Conservation (phyloP, 495 filamentous ascomycete species). For the Filosporella fistucella region DNA sequence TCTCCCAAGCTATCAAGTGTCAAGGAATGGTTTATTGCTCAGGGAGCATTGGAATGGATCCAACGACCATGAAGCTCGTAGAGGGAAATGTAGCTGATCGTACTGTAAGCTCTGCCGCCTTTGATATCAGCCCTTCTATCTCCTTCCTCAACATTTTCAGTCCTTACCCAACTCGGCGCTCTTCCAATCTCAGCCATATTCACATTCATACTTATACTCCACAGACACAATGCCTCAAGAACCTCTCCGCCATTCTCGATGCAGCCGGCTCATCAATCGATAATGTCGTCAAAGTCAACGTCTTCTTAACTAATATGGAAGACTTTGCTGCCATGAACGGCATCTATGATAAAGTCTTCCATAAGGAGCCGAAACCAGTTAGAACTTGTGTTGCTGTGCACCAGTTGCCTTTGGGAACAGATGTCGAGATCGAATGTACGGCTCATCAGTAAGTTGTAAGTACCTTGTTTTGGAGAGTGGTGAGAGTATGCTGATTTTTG, state of each 20-base stretch:
- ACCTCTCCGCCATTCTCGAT: constrained; percentile 36
- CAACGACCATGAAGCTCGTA: constrained; percentile 41
- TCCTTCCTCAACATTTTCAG: neutral
- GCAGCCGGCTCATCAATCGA: constrained; percentile 46
- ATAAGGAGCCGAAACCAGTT: constrained; percentile 51
- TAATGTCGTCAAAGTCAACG: constrained; percentile 63
- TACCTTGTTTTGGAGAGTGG: neutral
- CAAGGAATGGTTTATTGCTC: constrained; percentile 57
- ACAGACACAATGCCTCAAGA: constrained; percentile 49
- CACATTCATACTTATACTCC: neutral
- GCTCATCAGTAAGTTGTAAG: constrained; percentile 37
- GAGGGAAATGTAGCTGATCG: constrained; percentile 50
- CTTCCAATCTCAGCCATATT: neutral
- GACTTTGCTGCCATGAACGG: constrained; percentile 63
- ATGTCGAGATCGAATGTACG: constrained; percentile 71
- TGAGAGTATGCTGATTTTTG: neutral
- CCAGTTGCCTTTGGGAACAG: constrained; percentile 57
- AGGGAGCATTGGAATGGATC: constrained; percentile 46
- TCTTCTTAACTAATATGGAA: constrained; percentile 63
- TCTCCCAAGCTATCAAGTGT: constrained; percentile 52
- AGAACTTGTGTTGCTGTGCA: constrained; percentile 66
- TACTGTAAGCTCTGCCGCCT: constrained; percentile 34
- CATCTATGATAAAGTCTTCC: constrained; percentile 53
- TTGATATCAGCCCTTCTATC: neutral
- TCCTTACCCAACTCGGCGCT: constrained; percentile 14